Percentiles rank a stretch among this genome's conserved stretches.
Conservation (phyloP, 805 yeast genomes). For the Yueomyces sinensis region DNA sequence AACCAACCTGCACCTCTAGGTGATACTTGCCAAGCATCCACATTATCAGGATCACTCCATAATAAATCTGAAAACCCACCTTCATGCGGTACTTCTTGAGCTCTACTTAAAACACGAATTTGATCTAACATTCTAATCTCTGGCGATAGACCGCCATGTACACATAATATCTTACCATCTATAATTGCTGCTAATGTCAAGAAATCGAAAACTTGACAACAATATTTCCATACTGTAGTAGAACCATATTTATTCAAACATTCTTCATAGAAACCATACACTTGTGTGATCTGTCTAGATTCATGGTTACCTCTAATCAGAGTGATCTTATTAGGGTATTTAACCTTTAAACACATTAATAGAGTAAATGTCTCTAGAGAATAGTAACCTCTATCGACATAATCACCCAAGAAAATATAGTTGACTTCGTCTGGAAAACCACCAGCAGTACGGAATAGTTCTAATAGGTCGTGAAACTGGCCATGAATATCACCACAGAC, state of each 20-base stretch:
- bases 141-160: conserved; percentile 95
- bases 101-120: conserved; percentile 83
- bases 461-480: conserved; percentile 88
- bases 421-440: conserved; percentile 79
- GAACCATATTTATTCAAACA: conserved; percentile 88
- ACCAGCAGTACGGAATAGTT: conserved; percentile 80
- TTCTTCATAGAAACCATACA: conserved; percentile 94
- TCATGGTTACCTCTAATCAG: conserved; percentile 97
- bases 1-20: conserved; percentile 99
- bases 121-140: conserved; percentile 97
- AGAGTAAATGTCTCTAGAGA: conserved; percentile 88
- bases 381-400: conserved; percentile 96
- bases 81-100: conserved; percentile 98
- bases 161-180: conserved; percentile 88
- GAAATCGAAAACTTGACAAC: conserved; percentile 93
- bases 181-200: conserved; percentile 89
- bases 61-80: conserved; percentile 97
- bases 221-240: conserved; percentile 90
- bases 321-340: conserved; percentile 73
- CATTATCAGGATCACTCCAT: conserved; percentile 98
- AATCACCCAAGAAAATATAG: conserved; percentile 86
- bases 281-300: conserved; percentile 95
- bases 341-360: conserved; percentile 84
- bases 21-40: conserved; percentile 95
- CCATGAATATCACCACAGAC: conserved; percentile 98